Evolutionary conservation across 768 basidiomycete genomes (phyloP), one percentile per base, ranked within the genome.

Genomic region (Serendipita sp.): DNA sequence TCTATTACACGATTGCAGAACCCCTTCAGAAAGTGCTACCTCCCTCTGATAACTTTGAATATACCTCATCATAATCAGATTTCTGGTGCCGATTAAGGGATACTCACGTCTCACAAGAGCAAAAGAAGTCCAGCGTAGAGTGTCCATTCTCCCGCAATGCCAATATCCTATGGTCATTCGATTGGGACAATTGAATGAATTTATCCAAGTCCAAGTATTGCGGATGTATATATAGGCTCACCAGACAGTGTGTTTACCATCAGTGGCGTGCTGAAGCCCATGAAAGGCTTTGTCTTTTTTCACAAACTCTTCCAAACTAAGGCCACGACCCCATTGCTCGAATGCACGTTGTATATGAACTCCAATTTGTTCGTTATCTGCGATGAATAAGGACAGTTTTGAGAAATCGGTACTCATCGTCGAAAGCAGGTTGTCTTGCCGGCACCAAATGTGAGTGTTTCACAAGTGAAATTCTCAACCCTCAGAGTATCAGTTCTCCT

Each of bases 101-200:
- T 3, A 74, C 78, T 69, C 68, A 85, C 85, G 81, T 84, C 74
- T 83, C 80, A 68, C 83, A 84, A 18, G 83, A 77, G 68, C 79
- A 83, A 68, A 80, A 70, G 68, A 84, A 85, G 62, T 82, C 76
- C 3, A 83, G 66, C 1, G 81, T 78, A 3, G 72, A 71, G 0
- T 82, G 79, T 8, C 23, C 23, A 63, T 81, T 71, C 55, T 75
- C 73, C 53, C 82, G 74, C 1, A 79, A 80, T 36, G 79, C 81
- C 13, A 86, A 73, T 5, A 86, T 79, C 84, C 84, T 85, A 63
- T 37, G 46, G 34, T 33, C 50, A 6, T 8, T 1, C 37, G 13
- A 40, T 13, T 6, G 6, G 2, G 13, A 40, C 13, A 50, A 50
- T 50, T 8, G 48, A 50, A n/a, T 18, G 6, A 13, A 40, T 40